Base-by-base conservation (phyloP, 2,329 filamentous ascomycete genomes). In the Dactylellina haptotyla region DNA sequence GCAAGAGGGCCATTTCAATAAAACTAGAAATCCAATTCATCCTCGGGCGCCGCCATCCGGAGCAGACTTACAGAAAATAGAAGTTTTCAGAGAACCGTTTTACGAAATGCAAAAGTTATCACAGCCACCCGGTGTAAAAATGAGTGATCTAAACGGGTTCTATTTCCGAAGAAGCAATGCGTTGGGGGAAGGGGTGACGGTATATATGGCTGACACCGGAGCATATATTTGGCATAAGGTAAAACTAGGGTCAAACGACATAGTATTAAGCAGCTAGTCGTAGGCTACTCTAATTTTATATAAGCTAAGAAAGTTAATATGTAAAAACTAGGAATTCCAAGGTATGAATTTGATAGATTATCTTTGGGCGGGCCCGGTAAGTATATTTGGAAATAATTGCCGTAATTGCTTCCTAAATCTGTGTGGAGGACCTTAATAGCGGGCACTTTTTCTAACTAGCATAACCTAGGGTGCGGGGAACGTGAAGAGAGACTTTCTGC, bases 181-280 rank as follows among this genome's bases (percentile, higher is more conserved):
- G 5, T 34, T 43, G 23, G 25, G 14, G 16, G 14, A 10, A 43
- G 23, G 18, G 34, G 25, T 32, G 20, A 34, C 9, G 4, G 26
- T 65, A n/a, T 65, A 65, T 16, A n/a, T 65, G 18, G 20, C 43
- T n/a, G 61, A 65, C 23, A 32, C 34, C 3, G 61, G 61, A 16
- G 45, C 45, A 1, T 30, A 41, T n/a, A 10, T 65, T 5, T 9
- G 32, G 12, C 53, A 56, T 20, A 56, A 14, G 30, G 53, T 57
- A 14, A 25, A 18, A 2, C 16, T 2, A 14, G 16, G 37, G 28
- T 18, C 10, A 26, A 14, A 14, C 12, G 5, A 4, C n/a, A n/a
- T n/a, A n/a, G n/a, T n/a, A n/a, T n/a, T n/a, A n/a, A n/a, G n/a
- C n/a, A n/a, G n/a, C n/a, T n/a, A n/a, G n/a, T n/a, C n/a, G n/a